A percentile compares a stretch with the other conserved stretches of the same genome.
Evolutionary conservation across 129 eudicot species (phyloP).

Genomic region (Smallanthus sonchifolius): DNA sequence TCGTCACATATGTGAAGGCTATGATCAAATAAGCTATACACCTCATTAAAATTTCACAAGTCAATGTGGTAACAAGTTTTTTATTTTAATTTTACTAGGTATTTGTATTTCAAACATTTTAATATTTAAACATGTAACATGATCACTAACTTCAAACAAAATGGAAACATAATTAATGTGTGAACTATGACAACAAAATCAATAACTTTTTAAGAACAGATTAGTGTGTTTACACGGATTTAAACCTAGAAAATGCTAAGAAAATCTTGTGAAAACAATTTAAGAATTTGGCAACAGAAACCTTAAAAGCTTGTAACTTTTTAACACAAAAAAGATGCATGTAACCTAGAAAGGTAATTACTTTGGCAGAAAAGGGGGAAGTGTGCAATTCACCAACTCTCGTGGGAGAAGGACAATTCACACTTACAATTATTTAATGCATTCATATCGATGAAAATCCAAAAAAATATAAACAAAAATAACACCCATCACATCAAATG

Average conservation of each 20-base stretch:
- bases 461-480: not conserved
- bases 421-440: conserved; percentile 28
- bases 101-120: not conserved
- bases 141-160: not conserved
- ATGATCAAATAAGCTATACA: not conserved
- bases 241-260: conserved; percentile 8
- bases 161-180: not conserved
- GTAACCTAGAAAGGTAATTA: conserved; percentile 15
- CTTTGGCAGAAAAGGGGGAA: conserved; percentile 32
- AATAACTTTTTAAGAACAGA: not conserved
- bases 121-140: not conserved
- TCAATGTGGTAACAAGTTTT: not conserved
- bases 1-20: not conserved
- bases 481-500: conserved; percentile 11
- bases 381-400: conserved; percentile 42
- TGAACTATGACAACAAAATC: not conserved
- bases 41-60: not conserved
- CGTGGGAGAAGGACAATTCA: conserved; percentile 37
- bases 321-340: conserved; percentile 16
- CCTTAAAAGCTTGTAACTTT: conserved; percentile 21
- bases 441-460: conserved; percentile 29
- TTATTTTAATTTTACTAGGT: not conserved
- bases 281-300: not conserved
- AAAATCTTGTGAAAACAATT: conserved; percentile 4
- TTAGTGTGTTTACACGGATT: not conserved